Percentiles rank a stretch among this genome's conserved stretches.
Conservation (phyloP, 176 grass and related monocot species). For the Hordeum vulgare region DNA sequence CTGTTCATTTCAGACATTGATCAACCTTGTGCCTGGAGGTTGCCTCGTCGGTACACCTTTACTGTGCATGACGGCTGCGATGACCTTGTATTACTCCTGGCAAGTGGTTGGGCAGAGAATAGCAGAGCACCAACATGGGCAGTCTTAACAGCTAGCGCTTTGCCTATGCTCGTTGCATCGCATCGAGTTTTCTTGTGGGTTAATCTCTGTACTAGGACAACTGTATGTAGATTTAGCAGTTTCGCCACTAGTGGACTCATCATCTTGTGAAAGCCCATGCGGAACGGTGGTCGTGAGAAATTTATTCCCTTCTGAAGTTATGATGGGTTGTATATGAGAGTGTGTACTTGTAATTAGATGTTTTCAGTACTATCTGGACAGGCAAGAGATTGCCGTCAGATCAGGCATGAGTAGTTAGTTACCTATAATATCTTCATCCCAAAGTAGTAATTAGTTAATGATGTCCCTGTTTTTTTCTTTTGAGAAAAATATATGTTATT, state of each 20-base stretch:
- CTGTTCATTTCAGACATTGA: slow-evolving; percentile 65
- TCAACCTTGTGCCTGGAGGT: slow-evolving; percentile 78
- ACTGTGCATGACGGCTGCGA: slow-evolving; percentile 38
- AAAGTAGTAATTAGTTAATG: neutral
- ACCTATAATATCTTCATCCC: no score
- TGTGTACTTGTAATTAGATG: neutral
- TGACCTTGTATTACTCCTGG: slow-evolving; percentile 75
- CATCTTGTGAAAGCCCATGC: neutral
- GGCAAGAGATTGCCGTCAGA: no score
- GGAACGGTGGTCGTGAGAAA: neutral
- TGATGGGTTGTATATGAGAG: neutral
- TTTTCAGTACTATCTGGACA: neutral
- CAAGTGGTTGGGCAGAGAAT: slow-evolving; percentile 66
- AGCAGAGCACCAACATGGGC: slow-evolving; percentile 43
- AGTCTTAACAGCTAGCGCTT: slow-evolving; percentile 38
- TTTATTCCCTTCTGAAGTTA: neutral
- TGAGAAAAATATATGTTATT: neutral
- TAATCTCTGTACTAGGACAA: slow-evolving; percentile 2
- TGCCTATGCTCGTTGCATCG: neutral
- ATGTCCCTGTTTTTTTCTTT: neutral
- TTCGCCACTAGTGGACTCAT: neutral
- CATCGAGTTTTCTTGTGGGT: neutral
- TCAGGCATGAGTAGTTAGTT: no score
- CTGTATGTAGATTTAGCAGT: neutral
- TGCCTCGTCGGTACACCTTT: slow-evolving; percentile 67